phyloP scores from a whole-genome alignment of 2,329 filamentous ascomycete species.

The Trichoderma koningii region DNA sequence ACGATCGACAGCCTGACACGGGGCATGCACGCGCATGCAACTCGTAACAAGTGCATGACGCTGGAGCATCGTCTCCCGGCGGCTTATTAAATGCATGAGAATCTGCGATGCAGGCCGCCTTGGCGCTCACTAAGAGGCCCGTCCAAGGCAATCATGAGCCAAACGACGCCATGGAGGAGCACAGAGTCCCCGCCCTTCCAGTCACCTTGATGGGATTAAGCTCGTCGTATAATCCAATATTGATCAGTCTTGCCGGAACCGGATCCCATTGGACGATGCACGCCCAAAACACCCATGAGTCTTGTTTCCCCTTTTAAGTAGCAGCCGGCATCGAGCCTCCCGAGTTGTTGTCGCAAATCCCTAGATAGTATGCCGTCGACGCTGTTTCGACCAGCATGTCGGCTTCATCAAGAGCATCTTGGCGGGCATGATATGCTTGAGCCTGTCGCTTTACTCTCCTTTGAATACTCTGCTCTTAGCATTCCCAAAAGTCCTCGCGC shows the following conservation, averaged over 20 bases:
- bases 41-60: constrained; percentile 12
- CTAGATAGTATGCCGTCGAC: neutral
- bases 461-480: neutral
- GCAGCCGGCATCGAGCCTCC: constrained; percentile 37
- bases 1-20: constrained; percentile 26
- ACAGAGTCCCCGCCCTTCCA: constrained; percentile 16
- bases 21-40: constrained; percentile 22
- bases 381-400: neutral
- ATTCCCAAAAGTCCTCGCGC: constrained; percentile 27
- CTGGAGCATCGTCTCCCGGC: constrained; percentile 2
- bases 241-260: constrained; percentile 32
- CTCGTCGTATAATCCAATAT: constrained; percentile 4
- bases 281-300: constrained; percentile 42
- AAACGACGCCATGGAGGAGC: constrained; percentile 18
- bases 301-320: constrained; percentile 41
- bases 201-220: constrained; percentile 6
- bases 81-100: constrained; percentile 8
- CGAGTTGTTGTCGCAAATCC: constrained; percentile 6
- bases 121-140: constrained; percentile 31
- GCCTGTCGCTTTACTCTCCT: neutral
- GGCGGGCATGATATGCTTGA: neutral
- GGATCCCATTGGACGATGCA: constrained; percentile 36
- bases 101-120: constrained; percentile 12
- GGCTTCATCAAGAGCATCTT: constrained; percentile 18
- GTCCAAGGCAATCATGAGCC: constrained; percentile 29